These are phyloP conservation scores for Globisporangium orthogonon DNA, from an alignment of 352 stramenopile genomes.

Conservation along the genomic window DNA sequence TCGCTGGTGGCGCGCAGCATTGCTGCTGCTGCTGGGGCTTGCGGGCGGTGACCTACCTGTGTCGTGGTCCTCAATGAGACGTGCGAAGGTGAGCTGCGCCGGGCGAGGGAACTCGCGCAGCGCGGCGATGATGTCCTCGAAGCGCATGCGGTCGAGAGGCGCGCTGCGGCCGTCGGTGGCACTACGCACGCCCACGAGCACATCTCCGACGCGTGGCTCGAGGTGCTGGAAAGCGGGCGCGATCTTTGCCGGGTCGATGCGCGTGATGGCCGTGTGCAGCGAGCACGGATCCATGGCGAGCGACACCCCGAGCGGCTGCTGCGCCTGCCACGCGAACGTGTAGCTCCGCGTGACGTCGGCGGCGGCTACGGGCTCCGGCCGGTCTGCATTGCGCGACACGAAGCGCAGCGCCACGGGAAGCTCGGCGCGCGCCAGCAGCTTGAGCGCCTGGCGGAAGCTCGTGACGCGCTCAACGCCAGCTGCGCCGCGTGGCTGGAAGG, in stretches of 20 bases:
- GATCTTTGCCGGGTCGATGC: conserved; percentile 53
- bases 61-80: conserved; percentile 28
- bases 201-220: conserved; percentile 51
- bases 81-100: conserved; percentile 54
- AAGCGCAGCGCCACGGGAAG: conserved; percentile 64
- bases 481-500: conserved; percentile 33
- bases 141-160: conserved; percentile 52
- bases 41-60: conserved; percentile 3
- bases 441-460: conserved; percentile 44
- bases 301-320: conserved; percentile 55
- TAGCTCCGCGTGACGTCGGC: conserved; percentile 37
- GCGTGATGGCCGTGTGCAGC: conserved; percentile 62
- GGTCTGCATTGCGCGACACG: conserved; percentile 41
- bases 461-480: conserved; percentile 24
- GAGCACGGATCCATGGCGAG: conserved; percentile 75
- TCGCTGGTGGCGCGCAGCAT: not conserved
- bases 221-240: conserved; percentile 43
- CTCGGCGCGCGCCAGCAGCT: conserved; percentile 40
- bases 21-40: conserved; percentile 5
- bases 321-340: conserved; percentile 45
- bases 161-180: conserved; percentile 16
- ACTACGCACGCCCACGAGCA: conserved; percentile 47
- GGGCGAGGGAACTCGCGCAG: conserved; percentile 46
- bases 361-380: conserved; percentile 26
- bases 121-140: conserved; percentile 54